phyloP scores from a whole-genome alignment of 768 basidiomycete species.

The Rhizopogon roseolus region DNA sequence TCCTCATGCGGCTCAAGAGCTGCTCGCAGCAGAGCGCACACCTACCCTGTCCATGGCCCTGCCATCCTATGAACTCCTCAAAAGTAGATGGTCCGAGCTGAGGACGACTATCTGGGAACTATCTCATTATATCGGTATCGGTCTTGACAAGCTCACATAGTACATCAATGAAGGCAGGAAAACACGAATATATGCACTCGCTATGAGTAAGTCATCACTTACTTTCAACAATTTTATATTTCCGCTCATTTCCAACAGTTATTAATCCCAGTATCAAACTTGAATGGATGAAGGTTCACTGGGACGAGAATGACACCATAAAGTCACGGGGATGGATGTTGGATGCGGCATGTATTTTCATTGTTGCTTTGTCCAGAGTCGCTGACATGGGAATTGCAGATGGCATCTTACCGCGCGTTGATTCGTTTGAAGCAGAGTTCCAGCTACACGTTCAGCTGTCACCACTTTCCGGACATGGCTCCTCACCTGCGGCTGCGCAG shows the following conservation, averaged over 20 bases:
- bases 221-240: neutral
- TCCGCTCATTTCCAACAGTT: constrained; percentile 1
- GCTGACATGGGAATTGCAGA: neutral
- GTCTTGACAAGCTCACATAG: constrained; percentile 27
- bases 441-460: neutral
- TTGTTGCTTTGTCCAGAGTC: neutral
- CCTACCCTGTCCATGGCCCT: constrained; percentile 29
- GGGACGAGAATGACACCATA: constrained; percentile 2
- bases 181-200: constrained; percentile 10
- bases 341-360: neutral
- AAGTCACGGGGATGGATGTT: neutral
- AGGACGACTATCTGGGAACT: constrained; percentile 17
- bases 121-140: constrained; percentile 19
- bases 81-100: constrained; percentile 8
- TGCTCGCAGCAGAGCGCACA: constrained; percentile 28
- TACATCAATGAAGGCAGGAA: constrained; percentile 15
- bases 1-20: constrained; percentile 27
- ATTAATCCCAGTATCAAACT: constrained; percentile 16
- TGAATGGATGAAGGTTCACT: constrained; percentile 1
- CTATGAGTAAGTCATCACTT: constrained; percentile 2
- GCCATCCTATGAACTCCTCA: constrained; percentile 27
- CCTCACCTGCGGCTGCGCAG: neutral
- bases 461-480: too few relatives aligned
- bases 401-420: neutral
- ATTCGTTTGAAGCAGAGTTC: neutral